A percentile compares a stretch with the other conserved stretches of the same genome.
Conservation (phyloP, 140 eudicot genomes). For the Senecio squalidus region DNA sequence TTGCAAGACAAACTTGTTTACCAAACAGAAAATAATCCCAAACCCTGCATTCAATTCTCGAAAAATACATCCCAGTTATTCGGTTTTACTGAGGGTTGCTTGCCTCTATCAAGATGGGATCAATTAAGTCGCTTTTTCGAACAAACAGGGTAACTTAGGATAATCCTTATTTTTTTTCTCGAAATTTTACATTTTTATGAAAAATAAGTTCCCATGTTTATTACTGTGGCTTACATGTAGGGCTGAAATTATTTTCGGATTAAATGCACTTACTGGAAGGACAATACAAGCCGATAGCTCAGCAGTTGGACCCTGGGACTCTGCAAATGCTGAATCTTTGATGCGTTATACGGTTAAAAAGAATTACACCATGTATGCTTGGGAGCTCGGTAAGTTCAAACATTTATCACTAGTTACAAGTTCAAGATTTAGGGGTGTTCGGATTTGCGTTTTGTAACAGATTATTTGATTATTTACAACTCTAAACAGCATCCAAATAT, state of each 20-base stretch:
- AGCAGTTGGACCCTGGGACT: conserved; percentile 74
- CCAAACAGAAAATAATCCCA: conserved; percentile 38
- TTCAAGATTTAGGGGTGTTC: too few species aligned
- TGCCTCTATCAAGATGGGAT: conserved; percentile 87
- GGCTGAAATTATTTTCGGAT: conserved; percentile 63
- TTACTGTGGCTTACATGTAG: conserved; percentile 28
- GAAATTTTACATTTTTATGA: not conserved
- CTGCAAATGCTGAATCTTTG: conserved; percentile 64
- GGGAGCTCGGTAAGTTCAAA: conserved; percentile 85
- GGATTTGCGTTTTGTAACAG: too few species aligned
- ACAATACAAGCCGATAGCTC: conserved; percentile 27
- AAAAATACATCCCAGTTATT: conserved; percentile 46
- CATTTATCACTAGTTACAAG: not conserved
- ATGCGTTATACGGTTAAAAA: conserved; percentile 67
- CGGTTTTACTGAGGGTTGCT: conserved; percentile 62
- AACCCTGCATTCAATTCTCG: conserved; percentile 53
- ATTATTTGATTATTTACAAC: too few species aligned
- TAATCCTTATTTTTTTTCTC: not conserved
- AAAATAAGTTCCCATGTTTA: not conserved
- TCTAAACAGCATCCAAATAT: too few species aligned
- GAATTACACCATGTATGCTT: conserved; percentile 58
- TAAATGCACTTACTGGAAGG: conserved; percentile 78
- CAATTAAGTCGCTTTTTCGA: conserved; percentile 59
- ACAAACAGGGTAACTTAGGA: conserved; percentile 55
- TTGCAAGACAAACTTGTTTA: conserved; percentile 77